Conservation (phyloP, 768 basidiomycete species). For the Termitomyces eurrhizus region DNA sequence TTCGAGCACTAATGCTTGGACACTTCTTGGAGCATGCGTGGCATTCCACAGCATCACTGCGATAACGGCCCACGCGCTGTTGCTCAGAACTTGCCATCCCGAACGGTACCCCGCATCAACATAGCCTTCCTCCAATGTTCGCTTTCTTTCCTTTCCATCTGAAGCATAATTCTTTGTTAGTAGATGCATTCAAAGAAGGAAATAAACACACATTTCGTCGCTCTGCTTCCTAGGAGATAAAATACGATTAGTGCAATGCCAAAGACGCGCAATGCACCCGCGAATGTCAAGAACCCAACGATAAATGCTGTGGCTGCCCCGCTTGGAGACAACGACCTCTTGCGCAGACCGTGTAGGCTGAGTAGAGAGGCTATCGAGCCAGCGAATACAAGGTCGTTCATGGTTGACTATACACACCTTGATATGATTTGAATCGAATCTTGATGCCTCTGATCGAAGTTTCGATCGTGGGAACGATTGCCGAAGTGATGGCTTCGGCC, state of each 20-base stretch:
- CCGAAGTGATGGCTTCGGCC: background rate
- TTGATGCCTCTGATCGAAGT: background rate
- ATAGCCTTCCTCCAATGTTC: slow-evolving; percentile 73
- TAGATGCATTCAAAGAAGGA: background rate
- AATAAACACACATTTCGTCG: slow-evolving; percentile 66
- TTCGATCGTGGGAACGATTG: background rate
- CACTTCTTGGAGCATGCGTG: slow-evolving; percentile 42
- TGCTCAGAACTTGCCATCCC: slow-evolving; percentile 81
- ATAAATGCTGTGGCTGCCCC: slow-evolving; percentile 77
- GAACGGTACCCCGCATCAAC: slow-evolving; percentile 68
- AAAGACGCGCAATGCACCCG: slow-evolving; percentile 61
- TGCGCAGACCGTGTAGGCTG: slow-evolving; percentile 65
- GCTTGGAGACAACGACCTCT: slow-evolving; percentile 69
- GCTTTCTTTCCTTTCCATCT: slow-evolving; percentile 77
- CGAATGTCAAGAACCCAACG: slow-evolving; percentile 71
- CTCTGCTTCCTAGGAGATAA: slow-evolving; percentile 76
- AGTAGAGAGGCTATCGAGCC: slow-evolving; percentile 48
- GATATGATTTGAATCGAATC: background rate
- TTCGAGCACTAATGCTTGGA: slow-evolving; percentile 29
- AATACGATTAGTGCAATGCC: slow-evolving; percentile 68
- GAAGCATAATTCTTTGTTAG: background rate
- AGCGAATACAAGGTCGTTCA: slow-evolving; percentile 15
- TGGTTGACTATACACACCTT: background rate
- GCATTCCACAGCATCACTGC: slow-evolving; percentile 65
- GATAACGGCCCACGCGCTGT: slow-evolving; percentile 61